Conservation (phyloP, 202 grass and related monocot genomes). For the Panicum hallii region DNA sequence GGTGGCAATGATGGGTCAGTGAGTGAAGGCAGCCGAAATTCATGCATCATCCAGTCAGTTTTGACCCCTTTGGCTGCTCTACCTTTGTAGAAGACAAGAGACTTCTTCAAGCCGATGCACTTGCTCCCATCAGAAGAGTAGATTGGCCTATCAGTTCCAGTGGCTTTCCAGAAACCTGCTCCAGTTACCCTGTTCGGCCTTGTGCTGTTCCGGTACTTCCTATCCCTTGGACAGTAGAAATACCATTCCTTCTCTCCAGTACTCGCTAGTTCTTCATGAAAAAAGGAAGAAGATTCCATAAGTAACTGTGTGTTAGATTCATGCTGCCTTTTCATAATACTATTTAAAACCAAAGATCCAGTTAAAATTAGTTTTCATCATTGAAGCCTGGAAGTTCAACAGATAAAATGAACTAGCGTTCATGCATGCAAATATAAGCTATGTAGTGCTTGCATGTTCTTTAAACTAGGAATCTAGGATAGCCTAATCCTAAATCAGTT, state of each 20-base stretch:
- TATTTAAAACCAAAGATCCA: neutral
- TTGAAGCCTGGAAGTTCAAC: neutral
- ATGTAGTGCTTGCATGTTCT: neutral
- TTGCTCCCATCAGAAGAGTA: conserved; percentile 87
- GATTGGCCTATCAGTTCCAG: conserved; percentile 93
- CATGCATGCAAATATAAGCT: neutral
- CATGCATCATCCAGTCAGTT: conserved; percentile 99
- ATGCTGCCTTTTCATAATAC: conserved; percentile 3
- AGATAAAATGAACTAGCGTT: conserved; percentile 14
- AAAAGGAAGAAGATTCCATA: conserved; percentile 11
- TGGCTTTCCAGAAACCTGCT: conserved; percentile 98
- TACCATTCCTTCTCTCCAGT: conserved; percentile 99
- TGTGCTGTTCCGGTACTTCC: conserved; percentile 96
- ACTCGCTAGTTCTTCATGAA: conserved; percentile 76
- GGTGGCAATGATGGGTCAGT: conserved; percentile 57
- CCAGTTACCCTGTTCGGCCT: conserved; percentile 92
- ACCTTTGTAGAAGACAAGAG: conserved; percentile 97
- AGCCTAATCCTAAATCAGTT: conserved; percentile 7
- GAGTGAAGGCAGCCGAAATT: conserved; percentile 85
- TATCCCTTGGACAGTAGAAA: conserved; percentile 98
- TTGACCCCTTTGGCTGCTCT: conserved; percentile 94
- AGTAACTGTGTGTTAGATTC: conserved; percentile 37
- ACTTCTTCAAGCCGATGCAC: conserved; percentile 99
- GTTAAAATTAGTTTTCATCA: conserved; percentile 25
- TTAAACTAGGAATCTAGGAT: neutral